These are phyloP conservation scores for Lentinula boryana DNA, from an alignment of 768 basidiomycete genomes.

Conservation along the genomic window DNA sequence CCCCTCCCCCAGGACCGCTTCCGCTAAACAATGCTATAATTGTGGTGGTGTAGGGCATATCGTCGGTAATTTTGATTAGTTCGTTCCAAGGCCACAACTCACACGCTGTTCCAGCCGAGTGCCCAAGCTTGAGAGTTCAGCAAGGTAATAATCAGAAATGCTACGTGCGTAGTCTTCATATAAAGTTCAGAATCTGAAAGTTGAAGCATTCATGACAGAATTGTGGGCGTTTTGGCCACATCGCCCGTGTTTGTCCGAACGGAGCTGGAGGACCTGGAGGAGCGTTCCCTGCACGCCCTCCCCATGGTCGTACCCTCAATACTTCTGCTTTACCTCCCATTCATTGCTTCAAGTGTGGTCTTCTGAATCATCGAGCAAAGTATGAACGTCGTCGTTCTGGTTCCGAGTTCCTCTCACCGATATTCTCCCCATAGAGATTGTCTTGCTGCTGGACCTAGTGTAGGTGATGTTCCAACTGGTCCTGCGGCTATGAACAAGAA, in stretches of 20 bases:
- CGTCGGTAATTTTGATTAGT: conserved; percentile 33
- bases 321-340: conserved; percentile 75
- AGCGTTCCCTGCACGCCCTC: conserved; percentile 63
- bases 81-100: neutral
- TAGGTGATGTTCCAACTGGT: conserved; percentile 41
- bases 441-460: conserved; percentile 59
- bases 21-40: conserved; percentile 88
- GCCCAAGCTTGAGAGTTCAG: conserved; percentile 70
- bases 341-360: conserved; percentile 87
- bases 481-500: conserved; percentile 48
- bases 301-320: conserved; percentile 70
- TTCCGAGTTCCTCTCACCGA: neutral
- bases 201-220: conserved; percentile 35
- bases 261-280: conserved; percentile 28
- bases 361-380: conserved; percentile 85
- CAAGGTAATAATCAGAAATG: conserved; percentile 71
- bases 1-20: conserved; percentile 75
- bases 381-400: conserved; percentile 21
- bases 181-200: neutral
- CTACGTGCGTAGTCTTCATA: conserved; percentile 50
- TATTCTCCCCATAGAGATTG: conserved; percentile 53
- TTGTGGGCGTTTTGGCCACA: conserved; percentile 79
- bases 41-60: conserved; percentile 92
- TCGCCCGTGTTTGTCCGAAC: conserved; percentile 70
- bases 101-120: conserved; percentile 48